Evolutionary conservation across 2,329 filamentous ascomycete species (phyloP).

Genomic region (Cordyceps tenuipes): DNA sequence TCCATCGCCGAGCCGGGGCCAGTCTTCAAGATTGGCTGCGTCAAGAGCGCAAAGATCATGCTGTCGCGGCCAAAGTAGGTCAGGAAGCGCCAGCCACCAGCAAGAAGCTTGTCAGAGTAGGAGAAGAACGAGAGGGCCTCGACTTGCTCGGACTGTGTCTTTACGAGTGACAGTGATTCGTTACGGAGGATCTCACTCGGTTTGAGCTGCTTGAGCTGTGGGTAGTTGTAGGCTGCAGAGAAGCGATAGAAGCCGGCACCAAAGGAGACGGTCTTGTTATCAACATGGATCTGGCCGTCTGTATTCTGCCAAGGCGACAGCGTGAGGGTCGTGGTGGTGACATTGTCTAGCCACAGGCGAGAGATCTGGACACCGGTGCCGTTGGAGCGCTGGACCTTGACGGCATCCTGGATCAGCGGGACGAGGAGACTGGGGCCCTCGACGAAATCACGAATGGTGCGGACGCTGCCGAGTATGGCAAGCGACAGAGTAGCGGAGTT

Average conservation of each 20-base stretch:
- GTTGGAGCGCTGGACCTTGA: conserved; percentile 31
- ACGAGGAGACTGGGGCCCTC: conserved; percentile 47
- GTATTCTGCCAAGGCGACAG: conserved; percentile 31
- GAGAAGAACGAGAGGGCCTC: conserved; percentile 54
- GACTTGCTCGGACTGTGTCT: conserved; percentile 36
- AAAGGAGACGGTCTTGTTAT: conserved; percentile 37
- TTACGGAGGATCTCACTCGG: conserved; percentile 41
- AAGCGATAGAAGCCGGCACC: conserved; percentile 48
- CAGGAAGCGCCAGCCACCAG: conserved; percentile 57
- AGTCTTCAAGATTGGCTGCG: conserved; percentile 49
- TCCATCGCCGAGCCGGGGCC: conserved; percentile 49
- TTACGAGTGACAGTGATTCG: conserved; percentile 36
- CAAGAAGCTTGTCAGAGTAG: conserved; percentile 53
- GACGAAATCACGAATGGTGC: conserved; percentile 54
- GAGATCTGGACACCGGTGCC: conserved; percentile 39
- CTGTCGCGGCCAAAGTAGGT: conserved; percentile 61
- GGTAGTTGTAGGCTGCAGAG: conserved; percentile 52
- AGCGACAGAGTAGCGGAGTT: conserved; percentile 45
- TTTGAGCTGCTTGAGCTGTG: conserved; percentile 48
- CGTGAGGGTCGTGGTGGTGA: conserved; percentile 45
- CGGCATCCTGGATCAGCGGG: conserved; percentile 45
- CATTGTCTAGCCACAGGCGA: conserved; percentile 54
- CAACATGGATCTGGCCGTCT: conserved; percentile 27
- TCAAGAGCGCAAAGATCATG: conserved; percentile 51
- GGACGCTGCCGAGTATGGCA: conserved; percentile 52